A percentile compares a stretch with the other conserved stretches of the same genome.
Evolutionary conservation across 345 rosid species (phyloP).

Genomic region (Syzygium oleosum): DNA sequence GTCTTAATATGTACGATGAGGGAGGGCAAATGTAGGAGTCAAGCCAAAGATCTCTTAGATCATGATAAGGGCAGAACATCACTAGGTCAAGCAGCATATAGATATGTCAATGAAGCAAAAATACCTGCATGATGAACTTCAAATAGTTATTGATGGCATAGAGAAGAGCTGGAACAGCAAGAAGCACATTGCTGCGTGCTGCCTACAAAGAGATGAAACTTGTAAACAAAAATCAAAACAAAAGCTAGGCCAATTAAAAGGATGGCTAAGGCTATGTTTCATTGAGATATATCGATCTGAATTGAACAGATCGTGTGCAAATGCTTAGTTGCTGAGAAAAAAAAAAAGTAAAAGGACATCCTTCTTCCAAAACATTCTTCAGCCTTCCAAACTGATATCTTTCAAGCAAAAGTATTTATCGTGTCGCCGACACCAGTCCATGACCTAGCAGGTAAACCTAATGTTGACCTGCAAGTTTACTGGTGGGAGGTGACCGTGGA

Average conservation of each 20-base stretch:
- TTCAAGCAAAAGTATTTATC: background rate
- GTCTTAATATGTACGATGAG: background rate
- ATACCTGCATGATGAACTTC: slow-evolving; percentile 69
- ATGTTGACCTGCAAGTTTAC: background rate
- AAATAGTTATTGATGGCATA: slow-evolving; percentile 67
- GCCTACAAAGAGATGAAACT: slow-evolving; percentile 27
- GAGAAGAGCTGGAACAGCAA: slow-evolving; percentile 64
- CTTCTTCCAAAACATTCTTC: background rate
- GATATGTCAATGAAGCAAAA: background rate
- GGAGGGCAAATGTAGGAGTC: background rate
- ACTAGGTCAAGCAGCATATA: background rate
- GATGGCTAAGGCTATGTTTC: background rate
- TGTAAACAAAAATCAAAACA: background rate
- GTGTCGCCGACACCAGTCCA: background rate
- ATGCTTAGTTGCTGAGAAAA: background rate
- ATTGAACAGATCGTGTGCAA: background rate
- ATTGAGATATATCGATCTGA: background rate
- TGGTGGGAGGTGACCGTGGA: background rate
- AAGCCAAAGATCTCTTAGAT: background rate
- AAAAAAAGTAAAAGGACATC: background rate
- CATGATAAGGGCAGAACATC: background rate
- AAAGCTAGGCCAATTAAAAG: background rate
- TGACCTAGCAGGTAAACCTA: background rate
- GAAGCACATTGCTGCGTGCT: slow-evolving; percentile 52
- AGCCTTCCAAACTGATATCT: background rate